Conservation (phyloP, 2,329 filamentous ascomycete species). For the Sclerotinia spermophila region DNA sequence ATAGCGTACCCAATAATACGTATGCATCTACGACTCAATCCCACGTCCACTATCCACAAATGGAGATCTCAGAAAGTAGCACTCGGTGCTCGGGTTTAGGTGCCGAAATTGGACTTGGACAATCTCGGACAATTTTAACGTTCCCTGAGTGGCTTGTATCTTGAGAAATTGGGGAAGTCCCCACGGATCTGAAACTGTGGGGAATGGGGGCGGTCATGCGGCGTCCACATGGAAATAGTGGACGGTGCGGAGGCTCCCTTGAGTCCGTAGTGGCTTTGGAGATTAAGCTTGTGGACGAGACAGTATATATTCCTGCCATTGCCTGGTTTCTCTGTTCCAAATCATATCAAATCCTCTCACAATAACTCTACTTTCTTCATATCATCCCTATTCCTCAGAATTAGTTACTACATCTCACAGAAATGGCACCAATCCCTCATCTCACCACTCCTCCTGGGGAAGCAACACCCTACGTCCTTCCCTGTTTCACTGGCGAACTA, state of each 20-base stretch:
- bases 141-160: background rate
- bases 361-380: background rate
- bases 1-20: background rate
- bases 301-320: background rate
- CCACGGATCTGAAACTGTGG: background rate
- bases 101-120: background rate
- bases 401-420: too few species aligned
- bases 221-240: background rate
- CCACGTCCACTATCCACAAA: background rate
- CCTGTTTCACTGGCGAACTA: constrained; percentile 30
- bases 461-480: constrained; percentile 25
- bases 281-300: background rate
- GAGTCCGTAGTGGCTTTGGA: background rate
- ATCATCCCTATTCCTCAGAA: background rate
- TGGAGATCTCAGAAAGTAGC: background rate
- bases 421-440: background rate
- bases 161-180: background rate
- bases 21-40: background rate
- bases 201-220: background rate
- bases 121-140: background rate
- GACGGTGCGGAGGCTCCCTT: background rate
- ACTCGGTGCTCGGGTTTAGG: background rate
- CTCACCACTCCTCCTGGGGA: constrained; percentile 11
- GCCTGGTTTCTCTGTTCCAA: background rate
- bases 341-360: background rate